These are phyloP conservation scores for Kalmusia sp. DNA, from an alignment of 2,329 filamentous ascomycete genomes.

Conservation along the genomic window DNA sequence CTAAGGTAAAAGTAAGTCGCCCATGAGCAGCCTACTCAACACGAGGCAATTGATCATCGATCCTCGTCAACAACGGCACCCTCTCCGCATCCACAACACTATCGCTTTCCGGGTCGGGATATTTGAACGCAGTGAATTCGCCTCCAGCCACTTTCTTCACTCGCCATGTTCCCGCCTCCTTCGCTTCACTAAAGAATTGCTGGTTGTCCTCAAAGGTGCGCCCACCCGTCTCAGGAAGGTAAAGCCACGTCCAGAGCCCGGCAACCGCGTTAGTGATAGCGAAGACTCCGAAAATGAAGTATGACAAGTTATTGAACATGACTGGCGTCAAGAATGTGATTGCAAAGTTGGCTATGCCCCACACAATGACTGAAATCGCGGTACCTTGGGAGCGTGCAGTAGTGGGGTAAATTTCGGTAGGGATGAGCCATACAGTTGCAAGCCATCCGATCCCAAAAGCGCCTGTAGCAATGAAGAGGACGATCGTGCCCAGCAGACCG, in stretches of 20 bases:
- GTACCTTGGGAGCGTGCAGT: constrained; percentile 62
- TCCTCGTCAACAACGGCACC: constrained; percentile 53
- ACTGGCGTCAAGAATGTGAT: constrained; percentile 65
- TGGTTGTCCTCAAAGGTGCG: constrained; percentile 68
- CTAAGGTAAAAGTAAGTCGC: not conserved
- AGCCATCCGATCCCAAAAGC: constrained; percentile 69
- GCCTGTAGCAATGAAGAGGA: constrained; percentile 64
- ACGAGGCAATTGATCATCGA: constrained; percentile 52
- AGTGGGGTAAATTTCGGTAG: constrained; percentile 65
- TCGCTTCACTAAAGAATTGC: constrained; percentile 63
- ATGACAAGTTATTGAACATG: constrained; percentile 66
- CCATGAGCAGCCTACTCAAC: constrained; percentile 19
- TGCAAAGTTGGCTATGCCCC: constrained; percentile 65
- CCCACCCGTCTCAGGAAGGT: constrained; percentile 63
- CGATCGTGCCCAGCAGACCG: constrained; percentile 59
- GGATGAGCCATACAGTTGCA: constrained; percentile 65
- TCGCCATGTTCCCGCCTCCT: constrained; percentile 59
- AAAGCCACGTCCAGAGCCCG: constrained; percentile 61
- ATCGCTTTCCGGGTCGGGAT: constrained; percentile 42
- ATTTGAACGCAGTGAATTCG: constrained; percentile 56
- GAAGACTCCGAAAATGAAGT: constrained; percentile 65
- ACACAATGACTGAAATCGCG: constrained; percentile 62
- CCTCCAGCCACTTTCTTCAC: constrained; percentile 62
- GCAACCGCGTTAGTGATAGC: constrained; percentile 62
- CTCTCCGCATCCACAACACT: constrained; percentile 50